Conservation (phyloP, 2,329 filamentous ascomycete species). For the Zasmidium angulare region DNA sequence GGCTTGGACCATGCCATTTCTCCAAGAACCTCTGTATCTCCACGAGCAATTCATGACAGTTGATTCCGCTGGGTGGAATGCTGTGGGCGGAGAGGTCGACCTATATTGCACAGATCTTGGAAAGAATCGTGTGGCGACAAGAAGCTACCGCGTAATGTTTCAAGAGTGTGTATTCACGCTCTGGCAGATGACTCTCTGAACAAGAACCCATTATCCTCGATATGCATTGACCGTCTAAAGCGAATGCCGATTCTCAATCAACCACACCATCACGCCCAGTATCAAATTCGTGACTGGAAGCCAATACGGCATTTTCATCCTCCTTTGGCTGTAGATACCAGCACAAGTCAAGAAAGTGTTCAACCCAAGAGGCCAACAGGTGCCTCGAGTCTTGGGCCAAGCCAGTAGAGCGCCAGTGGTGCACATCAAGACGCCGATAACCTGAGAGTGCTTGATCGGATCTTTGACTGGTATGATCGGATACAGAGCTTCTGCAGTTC, state of each 20-base stretch:
- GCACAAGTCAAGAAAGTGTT: constrained; percentile 16
- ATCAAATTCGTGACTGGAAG: constrained; percentile 10
- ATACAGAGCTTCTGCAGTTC: constrained; percentile 10
- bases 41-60: too few species aligned
- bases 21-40: too few species aligned
- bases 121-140: too few species aligned
- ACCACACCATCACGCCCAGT: constrained; percentile 8
- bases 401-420: constrained; percentile 9
- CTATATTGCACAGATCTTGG: too few species aligned
- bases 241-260: constrained; percentile 39
- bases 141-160: too few species aligned
- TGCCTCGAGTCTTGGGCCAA: constrained; percentile 11
- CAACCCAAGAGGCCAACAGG: constrained; percentile 4
- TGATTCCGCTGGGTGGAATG: too few species aligned
- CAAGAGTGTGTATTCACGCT: too few species aligned
- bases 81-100: too few species aligned
- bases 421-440: constrained; percentile 10
- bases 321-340: constrained; percentile 11
- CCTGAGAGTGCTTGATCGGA: constrained; percentile 5
- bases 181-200: too few species aligned
- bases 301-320: constrained; percentile 12
- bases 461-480: constrained; percentile 12
- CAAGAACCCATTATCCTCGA: too few species aligned
- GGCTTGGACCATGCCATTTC: too few species aligned
- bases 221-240: too few species aligned